phyloP scores from a whole-genome alignment of 176 grass and related monocot species.

The Triticum urartu region DNA sequence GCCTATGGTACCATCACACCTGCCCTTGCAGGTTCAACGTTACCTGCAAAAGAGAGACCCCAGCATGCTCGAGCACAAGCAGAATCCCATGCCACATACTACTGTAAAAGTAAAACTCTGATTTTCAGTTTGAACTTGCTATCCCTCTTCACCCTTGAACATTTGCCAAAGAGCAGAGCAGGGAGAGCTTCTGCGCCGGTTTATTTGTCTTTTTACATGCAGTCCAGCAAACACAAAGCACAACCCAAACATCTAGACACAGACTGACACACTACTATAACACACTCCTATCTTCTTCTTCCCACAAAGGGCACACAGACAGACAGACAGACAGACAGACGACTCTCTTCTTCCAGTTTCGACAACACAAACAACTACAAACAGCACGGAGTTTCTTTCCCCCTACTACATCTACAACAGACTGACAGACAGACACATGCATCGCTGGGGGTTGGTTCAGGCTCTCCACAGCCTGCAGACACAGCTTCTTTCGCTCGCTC shows the following conservation, averaged over 20 bases:
- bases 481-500: neutral
- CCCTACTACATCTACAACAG: constrained; percentile 26
- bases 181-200: neutral
- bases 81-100: neutral
- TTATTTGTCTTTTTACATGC: constrained; percentile 29
- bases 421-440: neutral
- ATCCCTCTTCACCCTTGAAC: neutral
- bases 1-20: too few species aligned
- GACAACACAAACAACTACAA: constrained; percentile 1
- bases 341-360: neutral
- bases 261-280: neutral
- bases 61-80: too few species aligned
- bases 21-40: too few species aligned
- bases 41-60: too few species aligned
- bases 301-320: neutral
- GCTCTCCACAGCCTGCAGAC: too few species aligned
- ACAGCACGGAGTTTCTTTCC: neutral
- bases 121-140: neutral
- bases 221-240: neutral
- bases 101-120: neutral
- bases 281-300: neutral
- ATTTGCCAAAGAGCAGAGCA: neutral
- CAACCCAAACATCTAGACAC: neutral
- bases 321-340: neutral
- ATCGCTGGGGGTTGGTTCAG: neutral